Base-by-base conservation (phyloP, 2,329 filamentous ascomycete species). In the Colletotrichum tabaci region DNA sequence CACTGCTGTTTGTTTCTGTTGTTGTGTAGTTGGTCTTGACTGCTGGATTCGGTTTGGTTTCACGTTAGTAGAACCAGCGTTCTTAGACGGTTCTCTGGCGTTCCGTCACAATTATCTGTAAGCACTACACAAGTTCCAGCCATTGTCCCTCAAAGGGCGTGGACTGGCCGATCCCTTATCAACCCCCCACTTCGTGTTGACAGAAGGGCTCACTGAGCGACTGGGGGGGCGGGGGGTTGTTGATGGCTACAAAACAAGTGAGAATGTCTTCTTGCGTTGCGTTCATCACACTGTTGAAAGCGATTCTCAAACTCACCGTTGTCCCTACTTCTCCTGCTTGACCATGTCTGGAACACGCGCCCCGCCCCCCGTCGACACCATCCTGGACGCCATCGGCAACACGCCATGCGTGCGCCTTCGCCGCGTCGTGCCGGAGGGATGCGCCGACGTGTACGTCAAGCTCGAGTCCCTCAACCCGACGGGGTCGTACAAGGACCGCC, bases 381-480 rank as follows among this genome's bases (percentile, higher is more conserved):
- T 50, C 21, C 62, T 74, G 4, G 66, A 74, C 42, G 49, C 50
- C 35, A 73, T 73, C 3, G 66, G 73, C 42, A 73, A 60, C 49
- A 71, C 73, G 12, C 66, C 73, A 40, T 47, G 67, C 53, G 61
- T 73, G 40, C 66, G 58, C 5, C 66, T 74, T 8, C 40, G 55
- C 15, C 61, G 61, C 16, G 52, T 74, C 40, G 55, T 70, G 3
- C 70, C 73, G 6, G 50, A 70, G 12, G 57, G 47, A 8, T 42
- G 73, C 66, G 66, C 73, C 52, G 38, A 64, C 1, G 64, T 74
- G 18, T 70, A 63, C 10, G n/a, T 74, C 21, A 73, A 74, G 1
- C 66, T 74, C 5, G 66, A 74, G n/a, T 61, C 23, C 49, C 12
- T 66, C n/a, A 73, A 73, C 18, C 73, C 73, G 10, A 74, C 66